These are phyloP conservation scores for Claviceps sp. DNA, from an alignment of 2,329 filamentous ascomycete species.

Conservation along the genomic window DNA sequence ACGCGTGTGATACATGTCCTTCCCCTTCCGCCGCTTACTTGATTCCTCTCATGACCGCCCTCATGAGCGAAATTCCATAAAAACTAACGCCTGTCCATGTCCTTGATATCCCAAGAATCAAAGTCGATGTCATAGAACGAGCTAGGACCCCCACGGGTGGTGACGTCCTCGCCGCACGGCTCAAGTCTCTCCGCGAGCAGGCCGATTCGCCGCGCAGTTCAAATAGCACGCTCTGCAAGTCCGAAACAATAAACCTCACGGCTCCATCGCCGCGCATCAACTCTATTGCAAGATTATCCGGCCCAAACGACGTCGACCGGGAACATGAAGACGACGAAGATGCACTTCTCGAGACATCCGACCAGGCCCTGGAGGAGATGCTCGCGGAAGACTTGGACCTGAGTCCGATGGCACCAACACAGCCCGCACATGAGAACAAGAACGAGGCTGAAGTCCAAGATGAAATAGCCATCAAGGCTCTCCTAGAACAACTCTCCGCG, in stretches of 20 bases:
- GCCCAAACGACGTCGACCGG: neutral
- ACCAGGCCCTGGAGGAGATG: conserved; percentile 39
- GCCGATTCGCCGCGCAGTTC: conserved; percentile 12
- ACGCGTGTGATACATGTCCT: neutral
- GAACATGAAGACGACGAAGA: conserved; percentile 23
- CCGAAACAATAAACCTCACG: neutral
- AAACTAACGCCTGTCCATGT: neutral
- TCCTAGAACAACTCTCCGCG: conserved; percentile 23
- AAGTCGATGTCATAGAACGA: conserved; percentile 27
- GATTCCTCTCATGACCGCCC: neutral
- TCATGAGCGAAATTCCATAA: conserved; percentile 7
- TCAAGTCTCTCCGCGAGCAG: conserved; percentile 35
- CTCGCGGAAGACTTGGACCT: conserved; percentile 18
- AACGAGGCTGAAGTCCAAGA: conserved; percentile 8
- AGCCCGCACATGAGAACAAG: neutral
- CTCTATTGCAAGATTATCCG: neutral
- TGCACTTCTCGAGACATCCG: conserved; percentile 31
- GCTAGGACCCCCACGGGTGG: conserved; percentile 31
- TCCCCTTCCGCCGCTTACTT: neutral
- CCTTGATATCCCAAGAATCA: conserved; percentile 10
- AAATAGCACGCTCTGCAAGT: neutral
- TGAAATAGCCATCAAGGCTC: conserved; percentile 21
- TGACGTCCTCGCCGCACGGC: conserved; percentile 36
- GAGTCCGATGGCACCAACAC: conserved; percentile 17
- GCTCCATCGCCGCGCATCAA: neutral